These are phyloP conservation scores for Mycena pura DNA, from an alignment of 768 basidiomycete species.

Conservation along the genomic window DNA sequence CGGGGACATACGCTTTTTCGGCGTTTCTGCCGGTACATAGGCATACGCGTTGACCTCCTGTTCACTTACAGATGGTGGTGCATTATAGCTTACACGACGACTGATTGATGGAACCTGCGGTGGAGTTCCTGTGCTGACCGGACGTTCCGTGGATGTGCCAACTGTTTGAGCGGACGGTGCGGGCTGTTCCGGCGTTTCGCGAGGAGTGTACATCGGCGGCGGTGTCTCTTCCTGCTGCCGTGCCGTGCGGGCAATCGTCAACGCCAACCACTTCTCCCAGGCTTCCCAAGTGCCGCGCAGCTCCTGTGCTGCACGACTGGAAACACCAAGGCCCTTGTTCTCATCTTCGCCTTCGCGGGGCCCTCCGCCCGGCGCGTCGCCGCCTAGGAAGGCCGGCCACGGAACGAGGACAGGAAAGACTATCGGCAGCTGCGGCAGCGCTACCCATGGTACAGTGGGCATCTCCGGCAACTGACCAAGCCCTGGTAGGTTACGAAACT, in stretches of 20 bases:
- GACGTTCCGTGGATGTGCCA: constrained; percentile 13
- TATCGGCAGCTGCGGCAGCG: constrained; percentile 71
- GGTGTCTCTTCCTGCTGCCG: constrained; percentile 59
- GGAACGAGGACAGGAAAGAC: constrained; percentile 85
- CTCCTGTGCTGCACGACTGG: constrained; percentile 63
- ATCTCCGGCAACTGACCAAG: constrained; percentile 74
- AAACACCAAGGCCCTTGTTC: constrained; percentile 47
- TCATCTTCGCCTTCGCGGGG: constrained; percentile 43
- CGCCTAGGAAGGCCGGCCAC: constrained; percentile 70
- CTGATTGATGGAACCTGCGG: constrained; percentile 39
- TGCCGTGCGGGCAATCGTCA: constrained; percentile 57
- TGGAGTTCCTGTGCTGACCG: constrained; percentile 14
- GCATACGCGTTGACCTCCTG: constrained; percentile 74
- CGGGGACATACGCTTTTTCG: constrained; percentile 71
- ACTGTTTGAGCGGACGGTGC: constrained; percentile 22
- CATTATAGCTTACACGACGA: constrained; percentile 52
- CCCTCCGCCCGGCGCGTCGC: constrained; percentile 41
- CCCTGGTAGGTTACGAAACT: constrained; percentile 58
- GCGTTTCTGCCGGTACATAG: constrained; percentile 63
- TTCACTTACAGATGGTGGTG: constrained; percentile 57
- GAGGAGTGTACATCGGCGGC: constrained; percentile 78
- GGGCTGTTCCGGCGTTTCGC: constrained; percentile 36
- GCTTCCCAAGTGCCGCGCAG: constrained; percentile 78
- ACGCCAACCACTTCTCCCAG: constrained; percentile 79
- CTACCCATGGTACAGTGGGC: constrained; percentile 66